phyloP scores from a whole-genome alignment of 768 basidiomycete genomes.

The Sarcodon sp. region DNA sequence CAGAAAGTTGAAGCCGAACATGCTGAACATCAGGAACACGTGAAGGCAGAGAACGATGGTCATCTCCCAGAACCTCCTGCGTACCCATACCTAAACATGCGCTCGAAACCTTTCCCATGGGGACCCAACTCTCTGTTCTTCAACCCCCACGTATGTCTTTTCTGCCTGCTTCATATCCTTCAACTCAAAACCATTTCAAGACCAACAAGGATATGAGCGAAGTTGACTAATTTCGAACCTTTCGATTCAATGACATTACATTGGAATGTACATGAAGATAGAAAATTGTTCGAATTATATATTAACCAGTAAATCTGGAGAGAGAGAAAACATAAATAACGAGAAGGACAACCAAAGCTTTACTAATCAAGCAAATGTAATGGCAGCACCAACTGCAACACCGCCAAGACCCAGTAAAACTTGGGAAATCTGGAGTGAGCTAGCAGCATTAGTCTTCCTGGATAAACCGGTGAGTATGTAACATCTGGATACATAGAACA shows the following conservation, averaged over 20 bases:
- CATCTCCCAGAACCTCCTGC: slow-evolving; percentile 54
- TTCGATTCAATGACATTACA: slow-evolving; percentile 2
- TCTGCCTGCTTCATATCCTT: background rate
- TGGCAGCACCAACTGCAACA: background rate
- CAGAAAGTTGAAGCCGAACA: slow-evolving; percentile 49
- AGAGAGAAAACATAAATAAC: background rate
- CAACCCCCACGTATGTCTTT: slow-evolving; percentile 50
- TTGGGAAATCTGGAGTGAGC: background rate
- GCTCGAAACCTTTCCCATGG: slow-evolving; percentile 78
- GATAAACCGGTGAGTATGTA: no score
- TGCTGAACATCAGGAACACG: slow-evolving; percentile 54
- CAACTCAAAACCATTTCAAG: slow-evolving; percentile 18
- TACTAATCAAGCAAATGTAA: background rate
- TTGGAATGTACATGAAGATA: background rate
- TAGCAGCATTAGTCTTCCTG: background rate
- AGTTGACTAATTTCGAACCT: slow-evolving; percentile 8
- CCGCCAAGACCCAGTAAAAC: background rate
- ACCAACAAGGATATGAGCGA: slow-evolving; percentile 51
- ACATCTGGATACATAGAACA: background rate
- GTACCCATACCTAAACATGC: slow-evolving; percentile 70
- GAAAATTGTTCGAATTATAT: background rate
- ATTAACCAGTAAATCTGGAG: background rate
- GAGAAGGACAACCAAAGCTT: background rate
- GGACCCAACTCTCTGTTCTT: slow-evolving; percentile 75
- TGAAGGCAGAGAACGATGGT: slow-evolving; percentile 63